Base-by-base conservation (phyloP, 2,329 filamentous ascomycete species). In the Nannizzia gypsea region DNA sequence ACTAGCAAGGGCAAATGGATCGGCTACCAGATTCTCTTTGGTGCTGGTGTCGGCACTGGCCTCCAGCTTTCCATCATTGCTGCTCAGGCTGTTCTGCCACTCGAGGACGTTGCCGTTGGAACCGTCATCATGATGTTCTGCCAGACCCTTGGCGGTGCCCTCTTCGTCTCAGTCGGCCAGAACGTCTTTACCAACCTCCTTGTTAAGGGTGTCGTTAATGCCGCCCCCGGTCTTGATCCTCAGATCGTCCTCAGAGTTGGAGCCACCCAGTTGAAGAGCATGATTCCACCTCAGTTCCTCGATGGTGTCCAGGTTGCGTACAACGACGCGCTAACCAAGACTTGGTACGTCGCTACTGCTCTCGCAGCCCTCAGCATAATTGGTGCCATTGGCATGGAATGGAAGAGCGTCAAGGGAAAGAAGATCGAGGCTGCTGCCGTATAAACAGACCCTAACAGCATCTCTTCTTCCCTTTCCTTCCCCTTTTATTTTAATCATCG, bases 311-410 rank as follows among this genome's bases (percentile, higher is more conserved):
- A 84, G 1, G 63, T 74, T 0, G 85, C 84, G 0, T 89, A 89
- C 72, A 88, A 88, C 67, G 69, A 75, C 24, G 77, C 84, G 0
- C 70, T 89, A 40, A 77, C 78, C 1, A 72, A 78, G 61, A 79
- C 80, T 0, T 89, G 86, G 67, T 80, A 82, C 62, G 81, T 88
- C 6, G 79, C 77, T 1, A 73, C 85, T 6, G 78, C 80, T 1
- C 73, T 84, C 66, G 76, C 78, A 0, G 74, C 74, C 6, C 60
- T 85, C 6, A 79, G 77, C 3, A 74, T 86, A 13, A 40, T 85
- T 6, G 84, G 82, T 0, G 76, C 79, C 0, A 65, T 77, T 0
- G 72, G 74, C 5, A 79, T 88, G 64, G 81, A 88, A 72, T 88
- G 84, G 84, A 59, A 56, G 57, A 63, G 59, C 26, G 61, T 63